Evolutionary conservation across 805 yeast genomes (phyloP).

Genomic region (Sugiyamaella lignohabitans): DNA sequence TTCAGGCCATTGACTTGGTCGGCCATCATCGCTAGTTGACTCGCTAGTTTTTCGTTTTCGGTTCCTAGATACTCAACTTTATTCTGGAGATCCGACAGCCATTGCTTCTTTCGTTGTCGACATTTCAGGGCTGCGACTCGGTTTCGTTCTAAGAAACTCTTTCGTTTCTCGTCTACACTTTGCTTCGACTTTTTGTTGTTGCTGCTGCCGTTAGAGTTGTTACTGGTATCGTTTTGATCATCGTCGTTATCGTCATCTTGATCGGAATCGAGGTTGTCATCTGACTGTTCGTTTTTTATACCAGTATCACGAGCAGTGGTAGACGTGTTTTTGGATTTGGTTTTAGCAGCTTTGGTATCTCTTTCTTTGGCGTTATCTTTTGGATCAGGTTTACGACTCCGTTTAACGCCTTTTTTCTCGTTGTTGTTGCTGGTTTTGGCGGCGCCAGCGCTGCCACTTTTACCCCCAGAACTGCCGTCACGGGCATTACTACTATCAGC

Average conservation of each 20-base stretch:
- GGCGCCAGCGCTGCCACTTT: neutral
- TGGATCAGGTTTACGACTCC: neutral
- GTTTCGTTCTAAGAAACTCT: constrained; percentile 77
- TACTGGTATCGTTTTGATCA: constrained; percentile 1
- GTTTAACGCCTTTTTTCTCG: too few relatives aligned
- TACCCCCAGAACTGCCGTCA: too few relatives aligned
- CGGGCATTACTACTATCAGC: too few relatives aligned
- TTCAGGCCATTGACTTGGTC: constrained; percentile 48
- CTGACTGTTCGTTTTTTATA: neutral
- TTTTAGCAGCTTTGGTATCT: too few relatives aligned
- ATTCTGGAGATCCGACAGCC: constrained; percentile 72
- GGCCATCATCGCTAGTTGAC: constrained; percentile 51
- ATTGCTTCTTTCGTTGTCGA: constrained; percentile 88
- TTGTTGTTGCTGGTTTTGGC: neutral
- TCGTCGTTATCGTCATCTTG: neutral
- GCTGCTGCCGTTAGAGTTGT: neutral
- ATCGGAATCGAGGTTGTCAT: neutral
- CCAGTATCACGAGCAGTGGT: too few relatives aligned
- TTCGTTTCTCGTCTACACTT: constrained; percentile 71
- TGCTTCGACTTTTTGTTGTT: constrained; percentile 20
- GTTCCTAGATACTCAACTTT: constrained; percentile 64
- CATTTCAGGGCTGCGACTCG: constrained; percentile 94
- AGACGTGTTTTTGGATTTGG: too few relatives aligned
- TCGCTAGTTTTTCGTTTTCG: constrained; percentile 61
- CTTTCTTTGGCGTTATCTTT: neutral